These are phyloP conservation scores for Eimeria praecox DNA, from an alignment of 169 alveolate species.

Conservation along the genomic window DNA sequence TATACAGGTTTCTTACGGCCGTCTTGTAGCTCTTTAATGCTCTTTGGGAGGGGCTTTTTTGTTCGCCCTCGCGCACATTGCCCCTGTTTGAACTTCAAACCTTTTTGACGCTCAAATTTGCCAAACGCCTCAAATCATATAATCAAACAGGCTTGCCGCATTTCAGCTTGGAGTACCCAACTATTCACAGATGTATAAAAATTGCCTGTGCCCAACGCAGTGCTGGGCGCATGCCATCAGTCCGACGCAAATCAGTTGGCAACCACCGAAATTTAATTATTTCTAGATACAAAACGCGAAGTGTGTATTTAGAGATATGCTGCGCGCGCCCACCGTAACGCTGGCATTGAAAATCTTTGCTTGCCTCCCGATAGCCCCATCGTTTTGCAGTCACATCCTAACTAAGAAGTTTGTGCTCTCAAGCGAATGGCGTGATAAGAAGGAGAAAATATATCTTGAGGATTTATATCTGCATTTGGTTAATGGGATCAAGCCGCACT, in stretches of 20 bases:
- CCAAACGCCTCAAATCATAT: background rate
- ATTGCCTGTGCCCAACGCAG: background rate
- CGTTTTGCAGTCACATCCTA: background rate
- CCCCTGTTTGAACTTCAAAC: background rate
- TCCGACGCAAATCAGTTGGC: background rate
- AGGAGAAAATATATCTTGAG: background rate
- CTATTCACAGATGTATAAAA: background rate
- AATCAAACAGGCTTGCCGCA: background rate
- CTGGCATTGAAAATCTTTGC: background rate
- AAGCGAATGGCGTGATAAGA: background rate
- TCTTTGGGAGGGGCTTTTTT: background rate
- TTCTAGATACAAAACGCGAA: background rate
- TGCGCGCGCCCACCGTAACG: background rate
- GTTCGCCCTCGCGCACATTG: background rate
- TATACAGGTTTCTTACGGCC: background rate
- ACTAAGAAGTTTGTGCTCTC: background rate
- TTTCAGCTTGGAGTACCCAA: background rate
- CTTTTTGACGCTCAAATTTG: background rate
- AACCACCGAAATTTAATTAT: background rate
- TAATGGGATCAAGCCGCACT: background rate
- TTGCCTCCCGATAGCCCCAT: background rate
- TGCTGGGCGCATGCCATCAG: too few species aligned
- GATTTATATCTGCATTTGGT: background rate
- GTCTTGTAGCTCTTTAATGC: background rate
- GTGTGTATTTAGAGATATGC: background rate